Evolutionary conservation across 768 basidiomycete species (phyloP).

Genomic region (Suillus sp.): DNA sequence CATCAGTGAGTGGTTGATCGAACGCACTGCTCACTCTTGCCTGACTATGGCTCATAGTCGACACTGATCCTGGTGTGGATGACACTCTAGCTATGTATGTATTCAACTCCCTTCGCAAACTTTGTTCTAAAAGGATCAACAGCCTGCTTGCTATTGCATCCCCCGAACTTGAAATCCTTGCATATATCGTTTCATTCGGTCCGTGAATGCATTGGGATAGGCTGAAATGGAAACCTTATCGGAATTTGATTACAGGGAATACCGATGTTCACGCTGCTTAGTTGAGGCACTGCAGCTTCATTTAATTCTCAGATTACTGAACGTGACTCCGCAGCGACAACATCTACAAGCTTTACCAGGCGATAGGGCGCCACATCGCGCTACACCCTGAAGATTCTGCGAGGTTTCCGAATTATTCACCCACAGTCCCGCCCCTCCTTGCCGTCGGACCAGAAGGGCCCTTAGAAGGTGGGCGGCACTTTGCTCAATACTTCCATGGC

Average conservation of each 20-base stretch:
- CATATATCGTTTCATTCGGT: constrained; percentile 79
- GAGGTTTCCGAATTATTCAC: constrained; percentile 66
- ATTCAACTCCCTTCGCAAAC: constrained; percentile 6
- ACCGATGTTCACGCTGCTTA: constrained; percentile 62
- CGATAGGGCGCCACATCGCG: constrained; percentile 59
- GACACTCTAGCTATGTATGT: constrained; percentile 77
- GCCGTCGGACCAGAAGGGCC: constrained; percentile 66
- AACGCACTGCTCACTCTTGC: not conserved
- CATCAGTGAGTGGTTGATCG: constrained; percentile 54
- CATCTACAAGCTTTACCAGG: constrained; percentile 74
- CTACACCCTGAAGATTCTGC: constrained; percentile 51
- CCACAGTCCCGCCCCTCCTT: constrained; percentile 57
- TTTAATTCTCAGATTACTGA: constrained; percentile 4
- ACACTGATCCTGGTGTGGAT: constrained; percentile 87
- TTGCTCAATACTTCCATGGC: constrained; percentile 86
- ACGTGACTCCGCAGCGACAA: constrained; percentile 53
- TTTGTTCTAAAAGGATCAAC: constrained; percentile 9
- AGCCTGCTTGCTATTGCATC: constrained; percentile 80
- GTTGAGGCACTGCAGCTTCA: constrained; percentile 45
- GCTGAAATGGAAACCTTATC: not conserved
- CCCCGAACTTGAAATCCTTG: constrained; percentile 80
- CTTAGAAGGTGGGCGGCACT: constrained; percentile 68
- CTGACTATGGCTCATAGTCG: constrained; percentile 50
- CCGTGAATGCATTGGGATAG: constrained; percentile 21
- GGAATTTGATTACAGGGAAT: constrained; percentile 53